phyloP scores from a whole-genome alignment of 345 rosid species.

The Eucalyptus brandiana region DNA sequence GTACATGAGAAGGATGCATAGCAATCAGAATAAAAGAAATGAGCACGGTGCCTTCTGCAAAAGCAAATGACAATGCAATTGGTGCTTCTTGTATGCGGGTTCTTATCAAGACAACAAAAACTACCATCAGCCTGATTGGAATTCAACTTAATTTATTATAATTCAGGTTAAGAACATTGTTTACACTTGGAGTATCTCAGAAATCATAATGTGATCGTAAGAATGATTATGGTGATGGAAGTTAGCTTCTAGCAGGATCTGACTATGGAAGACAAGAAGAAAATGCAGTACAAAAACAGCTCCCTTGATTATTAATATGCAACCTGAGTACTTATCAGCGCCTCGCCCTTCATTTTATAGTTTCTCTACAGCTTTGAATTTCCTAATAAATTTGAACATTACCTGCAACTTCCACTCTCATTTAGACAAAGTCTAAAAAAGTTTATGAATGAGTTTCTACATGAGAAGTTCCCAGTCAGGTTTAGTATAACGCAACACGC shows the following conservation, averaged over 20 bases:
- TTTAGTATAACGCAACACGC: background rate
- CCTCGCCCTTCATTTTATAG: background rate
- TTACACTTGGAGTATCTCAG: background rate
- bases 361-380: background rate
- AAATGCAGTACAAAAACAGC: background rate
- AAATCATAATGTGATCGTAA: background rate
- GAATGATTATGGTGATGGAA: background rate
- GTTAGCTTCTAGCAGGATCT: background rate
- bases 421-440: background rate
- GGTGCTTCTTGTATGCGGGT: background rate
- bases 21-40: background rate
- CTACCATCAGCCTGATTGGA: background rate
- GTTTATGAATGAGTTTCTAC: background rate
- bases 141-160: background rate
- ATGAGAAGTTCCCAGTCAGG: background rate
- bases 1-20: background rate
- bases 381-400: background rate
- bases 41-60: background rate
- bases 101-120: background rate
- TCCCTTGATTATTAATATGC: background rate
- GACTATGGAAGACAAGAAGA: background rate
- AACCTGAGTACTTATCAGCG: background rate
- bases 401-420: background rate
- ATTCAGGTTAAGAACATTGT: background rate
- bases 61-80: background rate